Percentiles rank a stretch among this genome's conserved stretches.
phyloP scores from a whole-genome alignment of 2,329 filamentous ascomycete species.

The Rachicladosporium sp. region DNA sequence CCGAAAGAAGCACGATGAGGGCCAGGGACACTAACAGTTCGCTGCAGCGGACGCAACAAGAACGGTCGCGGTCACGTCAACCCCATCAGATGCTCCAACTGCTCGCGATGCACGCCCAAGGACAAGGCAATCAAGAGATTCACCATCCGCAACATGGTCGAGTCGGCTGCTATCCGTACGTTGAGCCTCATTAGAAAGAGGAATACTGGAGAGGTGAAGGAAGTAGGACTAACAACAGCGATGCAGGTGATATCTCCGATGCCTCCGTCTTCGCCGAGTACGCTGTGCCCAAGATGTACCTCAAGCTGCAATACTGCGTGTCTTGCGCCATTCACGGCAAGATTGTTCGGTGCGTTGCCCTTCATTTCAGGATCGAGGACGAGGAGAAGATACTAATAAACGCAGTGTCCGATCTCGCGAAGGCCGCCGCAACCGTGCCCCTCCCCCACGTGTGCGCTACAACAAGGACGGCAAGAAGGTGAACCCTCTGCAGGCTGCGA shows the following conservation, averaged over 20 bases:
- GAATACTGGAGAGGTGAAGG: too few species aligned
- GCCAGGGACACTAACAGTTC: conserved; percentile 22
- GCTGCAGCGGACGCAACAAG: conserved; percentile 89
- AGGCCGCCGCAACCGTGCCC: conserved; percentile 97
- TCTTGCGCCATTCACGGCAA: conserved; percentile 99
- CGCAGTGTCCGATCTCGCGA: conserved; percentile 87
- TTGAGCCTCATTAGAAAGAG: conserved; percentile 23
- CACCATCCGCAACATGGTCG: conserved; percentile 99
- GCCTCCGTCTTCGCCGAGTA: conserved; percentile 99
- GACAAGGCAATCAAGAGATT: conserved; percentile 99
- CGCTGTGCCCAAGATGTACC: conserved; percentile 99
- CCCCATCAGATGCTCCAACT: conserved; percentile 91
- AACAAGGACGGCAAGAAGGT: conserved; percentile 99
- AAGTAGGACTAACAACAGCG: neutral
- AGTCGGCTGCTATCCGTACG: conserved; percentile 98
- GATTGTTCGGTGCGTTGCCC: conserved; percentile 90
- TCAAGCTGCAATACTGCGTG: conserved; percentile 99
- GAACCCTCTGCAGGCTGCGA: conserved; percentile 67
- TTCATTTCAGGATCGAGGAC: conserved; percentile 8
- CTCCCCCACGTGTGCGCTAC: conserved; percentile 93
- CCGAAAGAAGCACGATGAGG: conserved; percentile 7
- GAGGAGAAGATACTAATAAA: conserved; percentile 9
- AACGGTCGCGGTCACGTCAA: conserved; percentile 99
- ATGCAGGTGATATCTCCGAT: conserved; percentile 96
- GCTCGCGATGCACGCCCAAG: conserved; percentile 77